Evolutionary conservation across 768 basidiomycete genomes (phyloP).

Genomic region (Russula olivacea): DNA sequence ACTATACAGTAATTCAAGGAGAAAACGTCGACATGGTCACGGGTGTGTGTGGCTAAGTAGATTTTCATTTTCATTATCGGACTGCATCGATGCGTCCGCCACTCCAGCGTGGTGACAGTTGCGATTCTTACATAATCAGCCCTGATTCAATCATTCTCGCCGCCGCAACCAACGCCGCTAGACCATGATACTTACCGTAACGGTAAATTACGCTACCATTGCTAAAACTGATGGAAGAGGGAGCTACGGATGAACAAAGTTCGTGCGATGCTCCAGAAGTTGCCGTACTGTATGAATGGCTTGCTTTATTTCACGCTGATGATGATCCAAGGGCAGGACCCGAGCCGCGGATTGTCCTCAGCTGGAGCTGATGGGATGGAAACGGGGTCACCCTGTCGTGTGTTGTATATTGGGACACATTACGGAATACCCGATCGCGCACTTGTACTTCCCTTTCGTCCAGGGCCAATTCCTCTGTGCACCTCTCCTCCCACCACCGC

Average conservation of each 20-base stretch:
- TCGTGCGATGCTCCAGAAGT: background rate
- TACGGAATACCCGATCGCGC: background rate
- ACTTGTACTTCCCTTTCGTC: background rate
- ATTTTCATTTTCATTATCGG: no score
- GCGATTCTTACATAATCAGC: background rate
- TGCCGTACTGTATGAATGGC: background rate
- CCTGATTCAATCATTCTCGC: background rate
- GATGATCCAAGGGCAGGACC: background rate
- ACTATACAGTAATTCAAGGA: background rate
- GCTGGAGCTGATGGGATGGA: background rate
- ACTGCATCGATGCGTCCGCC: background rate
- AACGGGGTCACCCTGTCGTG: background rate
- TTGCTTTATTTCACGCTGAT: background rate
- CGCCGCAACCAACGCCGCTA: background rate
- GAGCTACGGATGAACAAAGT: background rate
- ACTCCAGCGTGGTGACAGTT: background rate
- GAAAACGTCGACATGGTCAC: background rate
- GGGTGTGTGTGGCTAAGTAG: background rate
- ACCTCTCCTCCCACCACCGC: background rate
- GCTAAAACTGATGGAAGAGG: background rate
- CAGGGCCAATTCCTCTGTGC: background rate
- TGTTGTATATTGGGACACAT: background rate
- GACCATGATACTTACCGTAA: background rate
- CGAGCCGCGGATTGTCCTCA: background rate
- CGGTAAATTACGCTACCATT: background rate